A percentile compares a stretch with the other conserved stretches of the same genome.
These are phyloP conservation scores for Colletotrichum cuscutae DNA, from an alignment of 2,329 filamentous ascomycete genomes.

Conservation along the genomic window DNA sequence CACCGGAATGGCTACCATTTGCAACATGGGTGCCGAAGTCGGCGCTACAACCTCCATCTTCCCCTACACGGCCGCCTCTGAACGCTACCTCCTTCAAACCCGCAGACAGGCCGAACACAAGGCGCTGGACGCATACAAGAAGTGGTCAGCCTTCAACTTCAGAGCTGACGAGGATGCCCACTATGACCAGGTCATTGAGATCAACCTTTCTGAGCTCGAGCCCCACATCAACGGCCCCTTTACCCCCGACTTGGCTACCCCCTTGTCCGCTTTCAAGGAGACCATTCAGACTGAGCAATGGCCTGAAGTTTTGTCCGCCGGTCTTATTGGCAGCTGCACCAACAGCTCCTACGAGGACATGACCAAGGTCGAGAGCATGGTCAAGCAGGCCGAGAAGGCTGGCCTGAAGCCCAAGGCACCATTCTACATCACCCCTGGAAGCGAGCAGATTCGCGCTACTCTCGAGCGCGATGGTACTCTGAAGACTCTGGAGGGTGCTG, in stretches of 20 bases:
- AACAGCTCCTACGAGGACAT: conserved; percentile 99
- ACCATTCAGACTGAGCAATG: conserved; percentile 86
- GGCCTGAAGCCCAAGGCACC: conserved; percentile 89
- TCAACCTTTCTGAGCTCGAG: conserved; percentile 89
- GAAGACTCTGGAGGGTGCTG: conserved; percentile 84
- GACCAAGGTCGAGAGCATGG: conserved; percentile 92
- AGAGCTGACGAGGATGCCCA: conserved; percentile 82
- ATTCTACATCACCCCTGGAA: conserved; percentile 97
- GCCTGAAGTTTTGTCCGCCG: conserved; percentile 91
- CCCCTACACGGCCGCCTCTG: conserved; percentile 87
- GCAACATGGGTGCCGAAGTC: conserved; percentile 91
- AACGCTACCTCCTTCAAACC: conserved; percentile 88
- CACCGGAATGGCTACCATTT: conserved; percentile 93
- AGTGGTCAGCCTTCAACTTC: conserved; percentile 53
- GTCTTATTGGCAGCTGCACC: conserved; percentile 96
- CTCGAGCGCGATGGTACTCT: conserved; percentile 90
- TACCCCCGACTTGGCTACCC: conserved; percentile 94
- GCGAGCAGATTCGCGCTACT: conserved; percentile 95
- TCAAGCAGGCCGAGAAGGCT: conserved; percentile 90
- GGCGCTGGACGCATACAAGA: conserved; percentile 33
- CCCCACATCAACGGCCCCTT: conserved; percentile 98
- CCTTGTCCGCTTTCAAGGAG: conserved; percentile 88
- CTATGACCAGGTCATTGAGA: conserved; percentile 91
- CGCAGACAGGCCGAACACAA: conserved; percentile 64
- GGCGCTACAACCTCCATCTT: conserved; percentile 97